Conservation (phyloP, 306 rosid species). For the Inga oerstediana region DNA sequence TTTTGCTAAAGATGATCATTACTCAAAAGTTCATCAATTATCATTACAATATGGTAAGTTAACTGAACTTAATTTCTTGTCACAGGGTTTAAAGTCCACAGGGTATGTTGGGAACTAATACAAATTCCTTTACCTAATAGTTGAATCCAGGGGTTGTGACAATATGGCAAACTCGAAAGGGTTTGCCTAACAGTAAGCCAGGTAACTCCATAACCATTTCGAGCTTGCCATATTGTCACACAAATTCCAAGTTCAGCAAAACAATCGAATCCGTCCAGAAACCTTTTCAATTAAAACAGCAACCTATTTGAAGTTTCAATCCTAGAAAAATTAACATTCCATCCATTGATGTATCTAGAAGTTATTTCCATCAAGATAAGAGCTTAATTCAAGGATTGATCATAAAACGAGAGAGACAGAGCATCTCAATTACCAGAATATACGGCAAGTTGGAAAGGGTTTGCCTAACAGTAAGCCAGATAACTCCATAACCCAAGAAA, state of each 20-base stretch:
- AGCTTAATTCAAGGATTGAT: background rate
- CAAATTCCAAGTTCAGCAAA: background rate
- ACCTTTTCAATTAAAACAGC: background rate
- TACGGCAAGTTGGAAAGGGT: conserved; percentile 63
- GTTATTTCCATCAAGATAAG: background rate
- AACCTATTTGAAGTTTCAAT: background rate
- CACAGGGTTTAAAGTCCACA: background rate
- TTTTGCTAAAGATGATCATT: background rate
- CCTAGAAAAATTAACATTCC: background rate
- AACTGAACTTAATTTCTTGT: background rate
- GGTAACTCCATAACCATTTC: conserved; percentile 62
- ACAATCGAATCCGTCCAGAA: background rate
- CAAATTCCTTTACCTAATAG: background rate
- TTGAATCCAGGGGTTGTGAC: background rate
- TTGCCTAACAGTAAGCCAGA: conserved; percentile 66
- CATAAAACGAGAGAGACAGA: background rate
- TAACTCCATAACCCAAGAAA: conserved; percentile 71
- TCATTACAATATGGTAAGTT: background rate
- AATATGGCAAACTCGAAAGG: conserved; percentile 53
- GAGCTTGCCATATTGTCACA: background rate
- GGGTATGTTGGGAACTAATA: background rate
- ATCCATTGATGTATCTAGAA: background rate
- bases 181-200: conserved; percentile 66
- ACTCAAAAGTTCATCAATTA: background rate
- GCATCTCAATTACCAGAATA: conserved; percentile 44